Conservation (phyloP, 805 yeast genomes). For the Zygoascus ofunaensis region DNA sequence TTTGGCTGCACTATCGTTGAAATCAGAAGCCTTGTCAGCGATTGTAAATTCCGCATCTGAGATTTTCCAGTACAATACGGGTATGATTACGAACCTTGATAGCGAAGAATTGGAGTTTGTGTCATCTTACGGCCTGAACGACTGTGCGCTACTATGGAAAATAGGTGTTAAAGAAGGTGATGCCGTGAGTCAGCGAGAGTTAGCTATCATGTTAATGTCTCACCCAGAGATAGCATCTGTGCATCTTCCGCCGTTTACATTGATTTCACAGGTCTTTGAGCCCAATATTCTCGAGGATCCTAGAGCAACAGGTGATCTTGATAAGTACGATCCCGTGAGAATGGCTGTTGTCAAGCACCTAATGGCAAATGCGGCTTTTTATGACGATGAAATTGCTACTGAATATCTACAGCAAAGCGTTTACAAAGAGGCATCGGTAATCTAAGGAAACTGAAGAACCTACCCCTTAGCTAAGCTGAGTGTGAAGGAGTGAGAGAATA, state of each 20-base stretch:
- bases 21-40: conserved; percentile 19
- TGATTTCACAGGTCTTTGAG: conserved; percentile 18
- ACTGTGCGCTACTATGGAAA: conserved; percentile 23
- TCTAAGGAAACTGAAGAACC: no score
- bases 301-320: conserved; percentile 15
- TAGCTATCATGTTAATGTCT: conserved; percentile 23
- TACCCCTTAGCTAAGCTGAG: no score
- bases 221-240: conserved; percentile 23
- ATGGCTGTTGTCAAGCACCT: conserved; percentile 25
- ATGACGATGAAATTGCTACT: conserved; percentile 22
- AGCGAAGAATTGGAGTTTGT: conserved; percentile 12
- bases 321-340: conserved; percentile 23
- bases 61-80: conserved; percentile 19
- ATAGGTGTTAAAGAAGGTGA: conserved; percentile 25
- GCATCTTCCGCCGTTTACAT: conserved; percentile 19
- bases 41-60: conserved; percentile 19
- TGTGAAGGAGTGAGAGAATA: no score
- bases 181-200: conserved; percentile 20
- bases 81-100: conserved; percentile 10
- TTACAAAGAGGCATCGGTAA: not conserved
- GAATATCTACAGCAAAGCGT: conserved; percentile 15
- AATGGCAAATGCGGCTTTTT: conserved; percentile 21
- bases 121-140: conserved; percentile 16
- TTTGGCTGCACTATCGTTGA: conserved; percentile 26
- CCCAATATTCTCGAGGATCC: conserved; percentile 14